Evolutionary conservation across 805 yeast genomes (phyloP).

Genomic region (Ogataea parapolymorpha): DNA sequence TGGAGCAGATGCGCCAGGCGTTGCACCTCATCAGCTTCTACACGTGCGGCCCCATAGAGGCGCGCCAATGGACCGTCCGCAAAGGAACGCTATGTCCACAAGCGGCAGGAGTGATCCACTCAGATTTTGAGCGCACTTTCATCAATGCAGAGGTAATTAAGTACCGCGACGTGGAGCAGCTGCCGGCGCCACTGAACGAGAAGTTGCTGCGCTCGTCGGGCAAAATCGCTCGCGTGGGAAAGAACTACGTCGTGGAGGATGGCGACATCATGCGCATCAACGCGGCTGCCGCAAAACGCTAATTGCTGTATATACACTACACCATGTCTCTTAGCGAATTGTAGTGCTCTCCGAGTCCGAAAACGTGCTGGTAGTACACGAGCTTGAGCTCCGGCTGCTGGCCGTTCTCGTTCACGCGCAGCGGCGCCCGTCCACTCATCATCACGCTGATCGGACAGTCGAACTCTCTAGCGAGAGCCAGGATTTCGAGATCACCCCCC

Average conservation of each 20-base stretch:
- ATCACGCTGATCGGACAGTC: constrained; percentile 72
- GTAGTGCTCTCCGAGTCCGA: constrained; percentile 93
- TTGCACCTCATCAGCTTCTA: constrained; percentile 88
- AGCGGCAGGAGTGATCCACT: constrained; percentile 98
- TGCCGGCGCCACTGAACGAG: constrained; percentile 64
- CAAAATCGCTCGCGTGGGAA: constrained; percentile 87
- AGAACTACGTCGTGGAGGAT: constrained; percentile 91
- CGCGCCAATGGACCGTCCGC: constrained; percentile 97
- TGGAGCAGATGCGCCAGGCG: constrained; percentile 81
- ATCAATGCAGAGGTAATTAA: constrained; percentile 92
- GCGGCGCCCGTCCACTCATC: constrained; percentile 72
- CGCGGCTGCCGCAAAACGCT: constrained; percentile 59
- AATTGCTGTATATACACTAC: constrained; percentile 3
- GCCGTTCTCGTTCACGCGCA: constrained; percentile 59
- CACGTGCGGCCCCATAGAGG: constrained; percentile 95
- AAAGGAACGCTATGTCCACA: constrained; percentile 93
- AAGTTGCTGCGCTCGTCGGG: constrained; percentile 81
- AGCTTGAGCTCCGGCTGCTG: constrained; percentile 54
- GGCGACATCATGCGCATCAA: constrained; percentile 91
- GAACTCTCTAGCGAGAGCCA: constrained; percentile 72
- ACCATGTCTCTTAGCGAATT: constrained; percentile 54
- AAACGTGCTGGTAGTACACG: constrained; percentile 81
- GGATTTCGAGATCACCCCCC: constrained; percentile 94
- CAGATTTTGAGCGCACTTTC: constrained; percentile 91
- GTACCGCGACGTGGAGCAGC: constrained; percentile 71